Conservation (phyloP, 441 rosid genomes). For the Arabidopsis lyrata region DNA sequence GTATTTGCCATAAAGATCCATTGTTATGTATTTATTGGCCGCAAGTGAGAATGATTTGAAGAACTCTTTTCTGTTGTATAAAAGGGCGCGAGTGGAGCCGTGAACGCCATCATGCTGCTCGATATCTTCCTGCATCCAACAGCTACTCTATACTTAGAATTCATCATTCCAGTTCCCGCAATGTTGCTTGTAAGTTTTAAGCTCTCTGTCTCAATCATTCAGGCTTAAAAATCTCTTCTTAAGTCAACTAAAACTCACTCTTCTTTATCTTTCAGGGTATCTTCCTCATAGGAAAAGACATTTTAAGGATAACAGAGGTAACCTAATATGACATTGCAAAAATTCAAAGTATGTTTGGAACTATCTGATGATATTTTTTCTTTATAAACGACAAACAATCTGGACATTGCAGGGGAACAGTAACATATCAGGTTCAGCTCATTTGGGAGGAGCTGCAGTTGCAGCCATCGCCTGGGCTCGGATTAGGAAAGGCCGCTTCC, state of each 20-base stretch:
- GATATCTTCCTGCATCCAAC: constrained; percentile 81
- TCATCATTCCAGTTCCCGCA: constrained; percentile 89
- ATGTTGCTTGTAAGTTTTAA: constrained; percentile 68
- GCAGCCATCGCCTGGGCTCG: constrained; percentile 77
- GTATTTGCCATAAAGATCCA: constrained; percentile 6
- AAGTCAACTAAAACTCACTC: background rate
- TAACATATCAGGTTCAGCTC: constrained; percentile 83
- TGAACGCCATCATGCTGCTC: constrained; percentile 89
- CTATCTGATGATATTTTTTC: constrained; percentile 6
- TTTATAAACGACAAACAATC: constrained; percentile 1
- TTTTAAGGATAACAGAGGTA: constrained; percentile 76
- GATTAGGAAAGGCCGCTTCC: constrained; percentile 65
- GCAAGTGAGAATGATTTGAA: constrained; percentile 16
- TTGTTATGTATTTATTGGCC: constrained; percentile 12
- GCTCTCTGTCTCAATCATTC: constrained; percentile 6
- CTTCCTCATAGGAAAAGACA: constrained; percentile 79
- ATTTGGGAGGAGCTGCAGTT: constrained; percentile 89
- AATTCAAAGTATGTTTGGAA: constrained; percentile 24
- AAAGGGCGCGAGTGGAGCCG: constrained; percentile 94
- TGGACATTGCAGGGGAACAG: constrained; percentile 65
- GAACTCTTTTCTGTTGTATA: constrained; percentile 21
- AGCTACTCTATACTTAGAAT: constrained; percentile 69
- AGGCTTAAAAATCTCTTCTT: constrained; percentile 5
- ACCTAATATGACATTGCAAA: background rate
- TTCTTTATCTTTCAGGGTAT: constrained; percentile 61